Conservation (phyloP, 257 asterid species). For the Capsicum chinense region DNA sequence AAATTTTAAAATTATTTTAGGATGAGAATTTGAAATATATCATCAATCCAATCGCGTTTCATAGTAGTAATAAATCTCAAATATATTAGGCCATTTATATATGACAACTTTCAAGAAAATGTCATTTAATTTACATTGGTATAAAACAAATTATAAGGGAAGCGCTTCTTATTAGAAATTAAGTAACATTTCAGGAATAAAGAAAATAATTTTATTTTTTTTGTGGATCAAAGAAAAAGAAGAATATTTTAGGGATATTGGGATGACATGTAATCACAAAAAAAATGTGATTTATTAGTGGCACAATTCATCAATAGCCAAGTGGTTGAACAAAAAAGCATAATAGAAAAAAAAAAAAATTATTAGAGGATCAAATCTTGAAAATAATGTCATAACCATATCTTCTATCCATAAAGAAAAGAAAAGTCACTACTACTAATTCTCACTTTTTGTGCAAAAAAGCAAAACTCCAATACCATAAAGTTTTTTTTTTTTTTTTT, state of each 20-base stretch:
- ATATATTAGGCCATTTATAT: not conserved
- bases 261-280: not conserved
- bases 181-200: not conserved
- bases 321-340: slow-evolving; percentile 24
- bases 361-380: slow-evolving; percentile 8
- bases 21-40: too few species aligned
- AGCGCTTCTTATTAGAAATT: too few species aligned
- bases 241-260: not conserved
- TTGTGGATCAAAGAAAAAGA: not conserved
- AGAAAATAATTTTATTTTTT: not conserved
- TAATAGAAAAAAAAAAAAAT: not conserved
- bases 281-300: not conserved
- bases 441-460: not conserved
- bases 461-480: not conserved
- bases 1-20: too few species aligned
- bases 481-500: not conserved
- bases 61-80: too few species aligned
- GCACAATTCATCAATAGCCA: not conserved
- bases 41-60: too few species aligned
- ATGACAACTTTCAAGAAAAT: not conserved
- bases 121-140: too few species aligned
- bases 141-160: too few species aligned
- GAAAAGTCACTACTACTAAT: not conserved
- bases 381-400: slow-evolving; percentile 20
- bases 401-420: slow-evolving; percentile 13